These are phyloP conservation scores for Fusarium sp. DNA, from an alignment of 2,329 filamentous ascomycete species.

Conservation along the genomic window DNA sequence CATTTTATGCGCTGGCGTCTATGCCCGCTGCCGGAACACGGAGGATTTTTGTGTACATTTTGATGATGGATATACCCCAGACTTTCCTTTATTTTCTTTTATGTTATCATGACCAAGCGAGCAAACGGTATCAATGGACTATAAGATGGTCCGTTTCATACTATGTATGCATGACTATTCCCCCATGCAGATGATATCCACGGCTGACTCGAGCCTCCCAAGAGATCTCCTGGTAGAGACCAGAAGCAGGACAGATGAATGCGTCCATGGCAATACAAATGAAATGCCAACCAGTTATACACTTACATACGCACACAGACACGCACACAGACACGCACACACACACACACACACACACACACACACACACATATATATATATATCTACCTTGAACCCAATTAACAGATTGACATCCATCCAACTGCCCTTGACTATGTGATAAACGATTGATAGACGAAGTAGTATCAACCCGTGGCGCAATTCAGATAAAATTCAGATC, in stretches of 20 bases:
- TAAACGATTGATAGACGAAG: neutral
- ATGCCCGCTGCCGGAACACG: constrained; percentile 31
- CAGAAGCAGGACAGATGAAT: constrained; percentile 25
- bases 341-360: too few relatives aligned
- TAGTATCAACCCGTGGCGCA: neutral
- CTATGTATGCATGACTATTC: too few relatives aligned
- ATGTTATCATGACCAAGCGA: constrained; percentile 36
- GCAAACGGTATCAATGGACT: constrained; percentile 32
- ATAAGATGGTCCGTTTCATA: constrained; percentile 18
- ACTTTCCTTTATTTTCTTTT: constrained; percentile 39
- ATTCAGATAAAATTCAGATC: neutral
- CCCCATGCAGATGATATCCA: neutral
- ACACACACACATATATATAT: constrained; percentile 12
- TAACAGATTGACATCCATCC: constrained; percentile 27
- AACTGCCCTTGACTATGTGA: neutral
- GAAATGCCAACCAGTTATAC: neutral
- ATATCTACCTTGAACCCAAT: constrained; percentile 19
- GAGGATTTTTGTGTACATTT: constrained; percentile 41
- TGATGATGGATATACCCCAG: constrained; percentile 53
- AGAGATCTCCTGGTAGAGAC: constrained; percentile 13
- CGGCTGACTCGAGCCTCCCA: constrained; percentile 16
- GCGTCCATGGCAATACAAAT: constrained; percentile 3
- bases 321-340: too few relatives aligned
- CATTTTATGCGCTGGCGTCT: constrained; percentile 28
- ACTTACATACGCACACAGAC: too few relatives aligned